Percentiles rank a stretch among this genome's conserved stretches.
Evolutionary conservation across 2,329 filamentous ascomycete species (phyloP).

Genomic region (Fusarium sp.): DNA sequence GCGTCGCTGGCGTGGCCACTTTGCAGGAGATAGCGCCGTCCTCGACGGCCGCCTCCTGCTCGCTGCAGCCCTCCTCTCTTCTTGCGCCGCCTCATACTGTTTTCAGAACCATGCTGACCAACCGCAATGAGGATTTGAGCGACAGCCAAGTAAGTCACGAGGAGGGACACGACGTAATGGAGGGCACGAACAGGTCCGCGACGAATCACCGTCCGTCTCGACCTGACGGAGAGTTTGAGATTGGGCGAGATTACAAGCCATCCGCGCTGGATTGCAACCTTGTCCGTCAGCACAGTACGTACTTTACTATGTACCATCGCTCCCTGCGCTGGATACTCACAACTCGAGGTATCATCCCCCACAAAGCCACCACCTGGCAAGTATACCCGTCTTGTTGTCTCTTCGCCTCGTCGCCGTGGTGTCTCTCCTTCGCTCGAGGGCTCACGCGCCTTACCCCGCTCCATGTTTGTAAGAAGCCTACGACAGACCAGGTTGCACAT

Average conservation of each 20-base stretch:
- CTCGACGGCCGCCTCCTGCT: conserved; percentile 2
- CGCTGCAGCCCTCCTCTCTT: conserved; percentile 7
- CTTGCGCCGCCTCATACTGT: conserved; percentile 17
- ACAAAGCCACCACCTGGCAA: not conserved
- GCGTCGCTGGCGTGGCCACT: conserved; percentile 28
- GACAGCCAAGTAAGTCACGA: conserved; percentile 24
- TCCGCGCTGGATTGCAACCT: conserved; percentile 31
- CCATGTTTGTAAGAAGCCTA: conserved; percentile 26
- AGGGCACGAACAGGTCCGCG: conserved; percentile 19
- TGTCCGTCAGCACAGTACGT: conserved; percentile 34
- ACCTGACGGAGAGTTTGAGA: conserved; percentile 33
- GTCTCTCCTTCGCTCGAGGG: conserved; percentile 18
- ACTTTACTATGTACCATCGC: conserved; percentile 28
- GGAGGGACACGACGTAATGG: conserved; percentile 25
- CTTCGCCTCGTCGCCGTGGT: conserved; percentile 16
- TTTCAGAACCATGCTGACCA: conserved; percentile 31
- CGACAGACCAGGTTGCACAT: conserved; percentile 19
- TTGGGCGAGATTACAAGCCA: conserved; percentile 30
- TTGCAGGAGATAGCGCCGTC: conserved; percentile 1
- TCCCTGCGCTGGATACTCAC: not conserved
- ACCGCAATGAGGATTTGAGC: conserved; percentile 7
- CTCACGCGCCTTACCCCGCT: conserved; percentile 45
- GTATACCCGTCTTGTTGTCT: conserved; percentile 12
- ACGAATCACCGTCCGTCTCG: conserved; percentile 29
- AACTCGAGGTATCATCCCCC: conserved; percentile 11